Base-by-base conservation (phyloP, 139 green algal genomes). In the Haematococcus lacustris region DNA sequence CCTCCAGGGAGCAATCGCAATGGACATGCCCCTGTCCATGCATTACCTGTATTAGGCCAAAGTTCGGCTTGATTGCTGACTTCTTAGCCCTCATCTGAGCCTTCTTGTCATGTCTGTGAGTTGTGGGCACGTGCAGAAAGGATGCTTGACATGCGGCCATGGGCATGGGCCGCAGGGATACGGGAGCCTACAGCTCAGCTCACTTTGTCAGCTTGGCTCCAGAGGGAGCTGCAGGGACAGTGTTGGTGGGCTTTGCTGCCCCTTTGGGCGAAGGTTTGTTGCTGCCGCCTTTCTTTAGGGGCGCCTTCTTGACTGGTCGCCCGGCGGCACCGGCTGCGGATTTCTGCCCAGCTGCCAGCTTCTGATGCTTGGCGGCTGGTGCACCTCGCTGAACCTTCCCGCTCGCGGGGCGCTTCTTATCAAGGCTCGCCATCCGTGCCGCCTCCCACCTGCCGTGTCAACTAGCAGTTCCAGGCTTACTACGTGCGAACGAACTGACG, bases 31-130 rank as follows among this genome's bases (percentile, higher is more conserved):
- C 32, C 32, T 2, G 37, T 64, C 23, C 21, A 21, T 30, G 51
- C 51, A n/a, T 68, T 59, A 80, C 80, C 71, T 84, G 78, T 39
- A 87, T 87, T 9, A 80, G 69, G 3, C 71, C 71, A 68, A 73
- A 87, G 67, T 84, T 84, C 73, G 81, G 80, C 73, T 83, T 82
- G 40, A 77, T 66, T 1, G 74, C 59, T 0, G 76, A 39, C 74
- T 83, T 87, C 51, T 82, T 82, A n/a, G 66, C 61, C 33, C 51
- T 66, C 2, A 75, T 67, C 25, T 61, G 34, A 3, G 74, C 69
- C 51, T 82, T 82, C 39, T 83, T 75, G 9, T 87, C 77, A 43
- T 76, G 80, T 68, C 80, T 86, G 80, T 57, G 26, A 26, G 23
- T 26, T 35, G 9, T 35, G 26, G 26, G 26, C 21, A 64, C 23